Evolutionary conservation across 495 filamentous ascomycete genomes (phyloP), one percentile per base, ranked within the genome.

Genomic region (Hyaloscypha finlandica): DNA sequence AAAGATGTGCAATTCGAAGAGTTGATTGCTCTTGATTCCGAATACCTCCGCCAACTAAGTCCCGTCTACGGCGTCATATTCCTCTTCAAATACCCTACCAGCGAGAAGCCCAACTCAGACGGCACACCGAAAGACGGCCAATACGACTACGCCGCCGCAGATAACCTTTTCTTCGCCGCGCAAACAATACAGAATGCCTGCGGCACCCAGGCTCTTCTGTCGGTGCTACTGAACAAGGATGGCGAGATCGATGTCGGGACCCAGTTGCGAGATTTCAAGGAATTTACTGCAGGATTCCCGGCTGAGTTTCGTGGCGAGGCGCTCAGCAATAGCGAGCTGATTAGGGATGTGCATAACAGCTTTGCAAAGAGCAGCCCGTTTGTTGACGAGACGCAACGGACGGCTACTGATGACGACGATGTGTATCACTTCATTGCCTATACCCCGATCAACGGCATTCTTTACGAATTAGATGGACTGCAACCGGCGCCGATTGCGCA

Each of bases 131-230:
- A 81, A 48, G 91, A 97, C 76, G 94, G 95, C 59, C 82, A 77
- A 54, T 96, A 91, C 79, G 94, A 97, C 80, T 79, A 81, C 65
- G 83, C 81, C 12, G 91, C 93, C 1, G 79, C 89, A 4, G 87
- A 92, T 69, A 81, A 82, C 62, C 80, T 97, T 72, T 99, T 97
- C 84, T 99, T 99, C 81, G 95, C 95, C 3, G 88, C 90, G 14
- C 95, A 99, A 80, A 97, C 94, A 1, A 99, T 99, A 78, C 95
- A 98, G 81, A 99, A 99, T 81, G 95, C 95, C 31, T 99, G 95
- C 81, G 95, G 94, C 65, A 99, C 95, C 19, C 95, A 98, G 80
- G 95, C 95, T 30, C 87, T 99, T 66, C 87, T 99, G 37, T 94
- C 90, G 56, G 90, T 98, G 66, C 84, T 99, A 30, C 83, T 99